These are phyloP conservation scores for Epichloe bromicola DNA, from an alignment of 2,329 filamentous ascomycete genomes.

Conservation along the genomic window DNA sequence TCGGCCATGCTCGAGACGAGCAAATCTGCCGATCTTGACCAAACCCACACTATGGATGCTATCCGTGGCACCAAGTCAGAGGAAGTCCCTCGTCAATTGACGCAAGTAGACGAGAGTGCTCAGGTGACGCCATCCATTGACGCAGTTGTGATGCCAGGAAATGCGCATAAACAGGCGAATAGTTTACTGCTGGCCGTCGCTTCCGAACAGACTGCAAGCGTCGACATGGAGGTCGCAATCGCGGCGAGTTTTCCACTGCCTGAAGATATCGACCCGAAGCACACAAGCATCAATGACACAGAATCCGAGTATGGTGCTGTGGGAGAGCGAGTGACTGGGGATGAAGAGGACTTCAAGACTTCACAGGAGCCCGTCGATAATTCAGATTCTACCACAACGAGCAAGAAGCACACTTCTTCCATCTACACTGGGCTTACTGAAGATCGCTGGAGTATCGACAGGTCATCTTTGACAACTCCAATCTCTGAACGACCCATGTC, in stretches of 20 bases:
- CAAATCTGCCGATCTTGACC: not conserved
- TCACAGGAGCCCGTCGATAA: constrained; percentile 9
- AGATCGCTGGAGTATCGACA: constrained; percentile 24
- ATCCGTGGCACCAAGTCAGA: not conserved
- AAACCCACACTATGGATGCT: not conserved
- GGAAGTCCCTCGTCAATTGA: not conserved
- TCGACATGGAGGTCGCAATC: not conserved
- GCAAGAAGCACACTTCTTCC: constrained; percentile 24
- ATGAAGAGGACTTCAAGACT: constrained; percentile 1
- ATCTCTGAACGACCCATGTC: constrained; percentile 25
- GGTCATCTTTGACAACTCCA: constrained; percentile 24
- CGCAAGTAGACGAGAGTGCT: not conserved
- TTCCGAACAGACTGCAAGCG: not conserved
- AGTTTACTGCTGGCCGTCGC: not conserved
- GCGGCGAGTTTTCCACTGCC: not conserved
- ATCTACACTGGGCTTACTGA: constrained; percentile 25
- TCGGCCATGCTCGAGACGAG: not conserved
- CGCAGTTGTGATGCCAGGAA: not conserved
- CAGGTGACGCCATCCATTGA: constrained; percentile 1
- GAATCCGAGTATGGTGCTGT: not conserved
- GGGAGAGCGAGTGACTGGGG: not conserved
- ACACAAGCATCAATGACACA: not conserved
- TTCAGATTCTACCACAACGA: constrained; percentile 15
- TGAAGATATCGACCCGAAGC: constrained; percentile 1
- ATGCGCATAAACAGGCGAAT: constrained; percentile 1